Evolutionary conservation across 352 stramenopile species (phyloP).

Genomic region (Lagenidium giganteum): DNA sequence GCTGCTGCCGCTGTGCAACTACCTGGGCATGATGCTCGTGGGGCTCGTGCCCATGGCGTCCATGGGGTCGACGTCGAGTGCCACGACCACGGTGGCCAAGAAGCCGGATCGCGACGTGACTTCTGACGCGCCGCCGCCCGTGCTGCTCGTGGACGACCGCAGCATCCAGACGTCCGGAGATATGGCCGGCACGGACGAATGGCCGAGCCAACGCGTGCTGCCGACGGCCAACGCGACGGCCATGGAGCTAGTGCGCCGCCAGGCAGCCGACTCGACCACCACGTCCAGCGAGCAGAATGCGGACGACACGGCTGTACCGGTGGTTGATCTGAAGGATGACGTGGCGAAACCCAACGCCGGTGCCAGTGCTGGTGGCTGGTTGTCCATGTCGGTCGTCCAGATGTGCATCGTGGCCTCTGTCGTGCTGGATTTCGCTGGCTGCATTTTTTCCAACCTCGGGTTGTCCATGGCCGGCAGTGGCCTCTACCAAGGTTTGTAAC

Average conservation of each 20-base stretch:
- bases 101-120: too few species aligned
- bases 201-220: background rate
- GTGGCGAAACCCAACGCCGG: constrained; percentile 17
- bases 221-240: background rate
- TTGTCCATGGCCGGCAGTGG: constrained; percentile 79
- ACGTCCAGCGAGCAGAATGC: constrained; percentile 17
- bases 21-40: constrained; percentile 83
- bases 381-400: constrained; percentile 51
- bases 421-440: constrained; percentile 76
- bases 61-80: background rate
- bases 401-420: constrained; percentile 63
- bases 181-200: constrained; percentile 19
- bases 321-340: constrained; percentile 7
- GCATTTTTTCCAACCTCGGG: constrained; percentile 81
- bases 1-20: constrained; percentile 84
- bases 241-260: constrained; percentile 52
- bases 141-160: too few species aligned
- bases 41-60: constrained; percentile 41
- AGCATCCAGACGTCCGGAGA: too few species aligned
- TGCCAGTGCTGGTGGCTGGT: too few species aligned
- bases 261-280: constrained; percentile 9
- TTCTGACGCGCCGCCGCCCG: too few species aligned
- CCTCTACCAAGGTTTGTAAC: constrained; percentile 46
- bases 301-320: background rate
- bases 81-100: constrained; percentile 4